Conservation (phyloP, 805 yeast genomes). For the Kluyveromyces lactis region DNA sequence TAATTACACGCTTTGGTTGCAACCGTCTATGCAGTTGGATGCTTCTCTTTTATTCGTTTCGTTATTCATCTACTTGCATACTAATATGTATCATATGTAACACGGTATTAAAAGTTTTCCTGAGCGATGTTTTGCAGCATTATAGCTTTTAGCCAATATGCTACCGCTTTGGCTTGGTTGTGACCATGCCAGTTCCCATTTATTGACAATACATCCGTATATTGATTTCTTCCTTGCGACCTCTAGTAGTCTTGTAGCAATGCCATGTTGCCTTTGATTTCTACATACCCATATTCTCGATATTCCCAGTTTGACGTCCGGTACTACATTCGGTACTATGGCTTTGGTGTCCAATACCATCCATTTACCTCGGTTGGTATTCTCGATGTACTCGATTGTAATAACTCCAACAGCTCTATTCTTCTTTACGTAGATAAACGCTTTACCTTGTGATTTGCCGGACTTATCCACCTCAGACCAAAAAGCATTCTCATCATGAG, state of each 20-base stretch:
- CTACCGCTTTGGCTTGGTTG: slow-evolving; percentile 67
- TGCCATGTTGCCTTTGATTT: slow-evolving; percentile 39
- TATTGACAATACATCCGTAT: slow-evolving; percentile 40
- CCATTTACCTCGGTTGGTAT: slow-evolving; percentile 45
- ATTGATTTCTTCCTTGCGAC: slow-evolving; percentile 37
- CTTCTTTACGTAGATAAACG: slow-evolving; percentile 41
- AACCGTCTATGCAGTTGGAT: too few relatives aligned
- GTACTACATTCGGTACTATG: slow-evolving; percentile 39
- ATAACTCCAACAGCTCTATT: slow-evolving; percentile 47
- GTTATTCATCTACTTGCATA: too few relatives aligned
- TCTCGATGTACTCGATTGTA: slow-evolving; percentile 37
- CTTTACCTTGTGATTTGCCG: slow-evolving; percentile 29
- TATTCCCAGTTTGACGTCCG: slow-evolving; percentile 37
- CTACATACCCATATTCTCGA: slow-evolving; percentile 42
- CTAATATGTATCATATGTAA: slow-evolving; percentile 14
- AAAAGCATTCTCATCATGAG: slow-evolving; percentile 35
- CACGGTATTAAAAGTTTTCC: slow-evolving; percentile 27
- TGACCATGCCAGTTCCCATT: slow-evolving; percentile 51
- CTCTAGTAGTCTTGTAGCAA: slow-evolving; percentile 40
- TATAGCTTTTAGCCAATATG: slow-evolving; percentile 45
- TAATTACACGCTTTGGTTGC: too few relatives aligned
- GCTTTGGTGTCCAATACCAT: slow-evolving; percentile 44
- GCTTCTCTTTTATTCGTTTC: too few relatives aligned
- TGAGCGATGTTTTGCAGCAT: slow-evolving; percentile 42
- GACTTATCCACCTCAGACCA: slow-evolving; percentile 24